These are phyloP conservation scores for Mortierella sp. DNA, from an alignment of 371 early-diverging fungal species.

Conservation along the genomic window DNA sequence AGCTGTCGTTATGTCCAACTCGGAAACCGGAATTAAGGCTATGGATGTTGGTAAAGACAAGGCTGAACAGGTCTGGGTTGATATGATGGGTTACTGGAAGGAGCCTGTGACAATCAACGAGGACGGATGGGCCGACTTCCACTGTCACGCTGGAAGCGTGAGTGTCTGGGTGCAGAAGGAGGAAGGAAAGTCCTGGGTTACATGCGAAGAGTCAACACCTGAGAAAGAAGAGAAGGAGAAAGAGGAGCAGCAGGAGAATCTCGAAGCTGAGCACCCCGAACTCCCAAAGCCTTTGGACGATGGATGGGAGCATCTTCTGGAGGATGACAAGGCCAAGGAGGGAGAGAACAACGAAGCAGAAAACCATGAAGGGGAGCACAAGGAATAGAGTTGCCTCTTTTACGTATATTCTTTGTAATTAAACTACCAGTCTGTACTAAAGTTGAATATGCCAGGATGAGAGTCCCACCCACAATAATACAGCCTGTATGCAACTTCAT, in stretches of 20 bases:
- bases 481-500: too few relatives aligned
- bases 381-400: background rate
- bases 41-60: conserved; percentile 56
- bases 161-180: conserved; percentile 39
- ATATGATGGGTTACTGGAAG: conserved; percentile 56
- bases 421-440: too few relatives aligned
- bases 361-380: background rate
- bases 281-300: conserved; percentile 10
- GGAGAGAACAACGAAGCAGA: background rate
- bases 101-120: conserved; percentile 54
- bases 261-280: conserved; percentile 5
- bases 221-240: conserved; percentile 9
- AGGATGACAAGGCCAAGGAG: conserved; percentile 6
- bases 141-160: conserved; percentile 46
- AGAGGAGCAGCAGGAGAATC: conserved; percentile 11
- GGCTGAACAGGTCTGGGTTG: conserved; percentile 56
- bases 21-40: conserved; percentile 45
- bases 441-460: too few relatives aligned
- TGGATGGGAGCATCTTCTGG: conserved; percentile 15
- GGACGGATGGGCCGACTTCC: conserved; percentile 57
- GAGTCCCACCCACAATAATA: too few relatives aligned
- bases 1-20: conserved; percentile 43
- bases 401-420: too few relatives aligned
- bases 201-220: conserved; percentile 22
- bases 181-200: conserved; percentile 29